A percentile compares a stretch with the other conserved stretches of the same genome.
These are phyloP conservation scores for Backusella psychrophila DNA, from an alignment of 192 early-diverging fungal genomes.

Conservation along the genomic window DNA sequence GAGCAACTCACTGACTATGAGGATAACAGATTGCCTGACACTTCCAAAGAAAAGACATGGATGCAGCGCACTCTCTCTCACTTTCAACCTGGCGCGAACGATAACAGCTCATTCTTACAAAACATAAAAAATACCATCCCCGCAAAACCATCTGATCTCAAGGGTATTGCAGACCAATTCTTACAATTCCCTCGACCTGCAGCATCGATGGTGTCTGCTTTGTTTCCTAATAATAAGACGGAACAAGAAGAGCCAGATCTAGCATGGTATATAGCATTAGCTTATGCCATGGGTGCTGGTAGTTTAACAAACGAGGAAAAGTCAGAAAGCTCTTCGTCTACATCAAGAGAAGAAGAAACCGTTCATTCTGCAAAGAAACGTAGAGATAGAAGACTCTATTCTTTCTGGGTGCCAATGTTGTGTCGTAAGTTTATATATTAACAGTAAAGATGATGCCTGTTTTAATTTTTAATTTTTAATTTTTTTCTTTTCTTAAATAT, in stretches of 20 bases:
- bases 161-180: constrained; percentile 13
- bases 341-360: constrained; percentile 11
- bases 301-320: neutral
- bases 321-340: neutral
- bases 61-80: constrained; percentile 34
- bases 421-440: constrained; percentile 27
- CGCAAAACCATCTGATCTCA: constrained; percentile 11
- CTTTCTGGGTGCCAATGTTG: constrained; percentile 28
- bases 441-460: neutral
- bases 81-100: constrained; percentile 17
- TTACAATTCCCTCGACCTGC: constrained; percentile 24
- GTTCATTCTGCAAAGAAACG: constrained; percentile 16
- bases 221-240: neutral
- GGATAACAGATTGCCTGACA: neutral
- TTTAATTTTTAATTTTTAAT: neutral
- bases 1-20: constrained; percentile 15
- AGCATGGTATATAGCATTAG: constrained; percentile 32
- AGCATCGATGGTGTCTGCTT: constrained; percentile 22
- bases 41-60: constrained; percentile 21
- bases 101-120: constrained; percentile 13
- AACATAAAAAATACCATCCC: constrained; percentile 14
- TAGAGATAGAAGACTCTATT: constrained; percentile 22
- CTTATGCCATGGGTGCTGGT: constrained; percentile 28
- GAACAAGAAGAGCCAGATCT: constrained; percentile 7
- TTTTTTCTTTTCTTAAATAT: neutral